Evolutionary conservation across 257 asterid species (phyloP).

Genomic region (Solanum sejunctum): DNA sequence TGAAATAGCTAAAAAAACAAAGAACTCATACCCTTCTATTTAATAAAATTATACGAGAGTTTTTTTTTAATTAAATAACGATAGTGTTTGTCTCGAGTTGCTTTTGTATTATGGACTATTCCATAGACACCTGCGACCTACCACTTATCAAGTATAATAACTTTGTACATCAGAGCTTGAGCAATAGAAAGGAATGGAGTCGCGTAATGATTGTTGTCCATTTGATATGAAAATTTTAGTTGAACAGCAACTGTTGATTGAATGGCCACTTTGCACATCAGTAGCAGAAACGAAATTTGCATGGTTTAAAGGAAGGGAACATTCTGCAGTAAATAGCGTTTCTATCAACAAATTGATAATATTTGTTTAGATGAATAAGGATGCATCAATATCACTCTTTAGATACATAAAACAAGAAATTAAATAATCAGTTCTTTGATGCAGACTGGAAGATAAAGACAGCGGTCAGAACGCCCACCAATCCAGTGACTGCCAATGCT

Average conservation of each 20-base stretch:
- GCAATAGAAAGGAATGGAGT: neutral
- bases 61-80: neutral
- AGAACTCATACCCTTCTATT: neutral
- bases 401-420: neutral
- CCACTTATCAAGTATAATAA: neutral
- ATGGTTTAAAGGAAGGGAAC: neutral
- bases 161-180: neutral
- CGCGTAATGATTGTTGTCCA: neutral
- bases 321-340: neutral
- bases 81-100: neutral
- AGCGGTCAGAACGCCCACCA: conserved; percentile 72
- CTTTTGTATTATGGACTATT: neutral
- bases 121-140: neutral
- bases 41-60: neutral
- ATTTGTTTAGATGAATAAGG: neutral
- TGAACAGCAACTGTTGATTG: neutral
- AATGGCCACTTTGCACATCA: neutral
- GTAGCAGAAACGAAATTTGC: neutral
- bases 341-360: neutral
- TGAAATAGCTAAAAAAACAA: neutral
- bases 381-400: neutral
- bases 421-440: conserved; percentile 34
- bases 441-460: conserved; percentile 88
- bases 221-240: neutral
- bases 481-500: conserved; percentile 56